Percentiles rank a stretch among this genome's conserved stretches.
Evolutionary conservation across 495 filamentous ascomycete species (phyloP).

Genomic region (Pyrenopolyporus hunteri): DNA sequence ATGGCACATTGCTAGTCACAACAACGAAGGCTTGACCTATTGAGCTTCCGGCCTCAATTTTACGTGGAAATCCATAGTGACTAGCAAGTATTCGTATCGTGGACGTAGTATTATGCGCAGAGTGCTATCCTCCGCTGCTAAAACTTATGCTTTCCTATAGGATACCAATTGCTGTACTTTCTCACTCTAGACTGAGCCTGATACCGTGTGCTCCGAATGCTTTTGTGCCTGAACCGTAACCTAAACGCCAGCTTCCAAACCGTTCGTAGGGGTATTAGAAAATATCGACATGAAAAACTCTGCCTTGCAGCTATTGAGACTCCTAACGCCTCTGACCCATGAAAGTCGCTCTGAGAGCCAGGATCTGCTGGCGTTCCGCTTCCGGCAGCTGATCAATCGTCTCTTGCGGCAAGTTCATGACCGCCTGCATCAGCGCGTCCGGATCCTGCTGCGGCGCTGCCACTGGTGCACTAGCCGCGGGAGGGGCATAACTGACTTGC

Average conservation of each 20-base stretch:
- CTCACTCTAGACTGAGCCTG: background rate
- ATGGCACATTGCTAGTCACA: background rate
- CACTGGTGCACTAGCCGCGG: conserved; percentile 48
- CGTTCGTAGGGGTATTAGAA: conserved; percentile 27
- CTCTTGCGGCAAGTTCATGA: conserved; percentile 75
- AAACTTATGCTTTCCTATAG: background rate
- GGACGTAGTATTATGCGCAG: background rate
- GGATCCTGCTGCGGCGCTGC: conserved; percentile 56
- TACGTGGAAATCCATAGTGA: background rate
- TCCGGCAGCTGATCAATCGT: conserved; percentile 78
- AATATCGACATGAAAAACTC: conserved; percentile 6
- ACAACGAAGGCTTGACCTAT: background rate
- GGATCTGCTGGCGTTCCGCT: conserved; percentile 74
- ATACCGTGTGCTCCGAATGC: conserved; percentile 17
- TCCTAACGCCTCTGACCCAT: conserved; percentile 33
- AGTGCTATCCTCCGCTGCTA: background rate
- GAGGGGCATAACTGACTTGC: conserved; percentile 46
- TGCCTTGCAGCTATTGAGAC: background rate
- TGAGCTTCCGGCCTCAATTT: background rate
- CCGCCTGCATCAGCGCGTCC: conserved; percentile 73
- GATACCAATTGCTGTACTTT: background rate
- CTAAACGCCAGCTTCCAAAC: conserved; percentile 31
- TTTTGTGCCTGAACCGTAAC: conserved; percentile 25
- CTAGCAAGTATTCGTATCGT: background rate
- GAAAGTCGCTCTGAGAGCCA: conserved; percentile 60